phyloP scores from a whole-genome alignment of 352 stramenopile genomes.

The Phytophthora podocarpi region DNA sequence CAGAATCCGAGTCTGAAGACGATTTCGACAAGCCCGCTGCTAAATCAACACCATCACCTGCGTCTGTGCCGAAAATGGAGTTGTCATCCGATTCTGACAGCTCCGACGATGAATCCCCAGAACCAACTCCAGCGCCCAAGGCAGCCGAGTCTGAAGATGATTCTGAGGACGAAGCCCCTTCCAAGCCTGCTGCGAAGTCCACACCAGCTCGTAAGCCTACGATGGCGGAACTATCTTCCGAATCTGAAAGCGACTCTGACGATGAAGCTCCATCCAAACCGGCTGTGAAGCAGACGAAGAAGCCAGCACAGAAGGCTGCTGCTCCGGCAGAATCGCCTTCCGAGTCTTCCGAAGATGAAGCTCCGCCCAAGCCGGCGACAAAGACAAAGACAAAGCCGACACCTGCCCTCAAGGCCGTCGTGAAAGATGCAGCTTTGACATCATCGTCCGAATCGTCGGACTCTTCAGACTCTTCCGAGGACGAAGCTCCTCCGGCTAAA shows the following conservation, averaged over 20 bases:
- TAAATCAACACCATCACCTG: background rate
- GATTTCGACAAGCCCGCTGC: constrained; percentile 10
- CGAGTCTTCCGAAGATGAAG: constrained; percentile 19
- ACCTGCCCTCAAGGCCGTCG: background rate
- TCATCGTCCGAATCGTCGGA: constrained; percentile 23
- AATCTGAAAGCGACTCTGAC: constrained; percentile 23
- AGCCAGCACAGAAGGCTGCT: constrained; percentile 8
- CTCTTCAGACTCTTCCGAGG: constrained; percentile 24
- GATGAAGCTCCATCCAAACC: constrained; percentile 14
- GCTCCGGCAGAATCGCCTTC: constrained; percentile 9
- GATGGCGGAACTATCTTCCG: constrained; percentile 30
- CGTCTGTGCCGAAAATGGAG: constrained; percentile 15
- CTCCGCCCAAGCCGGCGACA: background rate
- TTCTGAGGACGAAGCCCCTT: constrained; percentile 5
- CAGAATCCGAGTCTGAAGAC: constrained; percentile 14
- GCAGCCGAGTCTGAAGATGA: constrained; percentile 7
- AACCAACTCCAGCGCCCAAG: constrained; percentile 9
- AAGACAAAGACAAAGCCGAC: constrained; percentile 2
- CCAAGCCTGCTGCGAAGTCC: constrained; percentile 10
- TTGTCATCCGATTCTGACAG: constrained; percentile 22
- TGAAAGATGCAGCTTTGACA: constrained; percentile 10
- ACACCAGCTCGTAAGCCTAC: constrained; percentile 12
- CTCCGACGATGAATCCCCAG: constrained; percentile 25
- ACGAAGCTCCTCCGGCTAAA: constrained; percentile 21
- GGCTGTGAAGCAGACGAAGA: constrained; percentile 17